Evolutionary conservation across 768 basidiomycete genomes (phyloP).

Genomic region (Mycena leptocephala): DNA sequence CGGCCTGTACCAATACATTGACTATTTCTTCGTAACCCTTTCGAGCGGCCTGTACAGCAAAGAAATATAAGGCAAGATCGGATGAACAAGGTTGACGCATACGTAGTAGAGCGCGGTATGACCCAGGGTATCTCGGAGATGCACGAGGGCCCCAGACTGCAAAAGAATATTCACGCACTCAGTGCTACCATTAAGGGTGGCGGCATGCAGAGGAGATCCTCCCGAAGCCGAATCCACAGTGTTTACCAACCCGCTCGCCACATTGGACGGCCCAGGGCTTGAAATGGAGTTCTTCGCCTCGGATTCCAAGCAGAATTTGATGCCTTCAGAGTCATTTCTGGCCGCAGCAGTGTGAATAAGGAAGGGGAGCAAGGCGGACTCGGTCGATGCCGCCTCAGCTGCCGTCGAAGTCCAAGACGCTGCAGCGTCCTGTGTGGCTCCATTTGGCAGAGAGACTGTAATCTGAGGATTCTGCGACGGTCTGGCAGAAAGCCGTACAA

Average conservation of each 20-base stretch:
- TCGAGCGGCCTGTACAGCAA: conserved; percentile 79
- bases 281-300: conserved; percentile 44
- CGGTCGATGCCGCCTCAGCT: conserved; percentile 79
- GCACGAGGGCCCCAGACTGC: conserved; percentile 85
- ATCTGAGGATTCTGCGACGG: conserved; percentile 54
- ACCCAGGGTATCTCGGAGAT: conserved; percentile 84
- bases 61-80: conserved; percentile 2
- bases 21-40: conserved; percentile 77
- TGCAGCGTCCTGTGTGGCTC: conserved; percentile 59
- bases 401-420: conserved; percentile 88
- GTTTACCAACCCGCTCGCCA: conserved; percentile 82
- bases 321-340: conserved; percentile 74
- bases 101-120: conserved; percentile 92
- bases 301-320: conserved; percentile 72
- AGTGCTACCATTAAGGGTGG: conserved; percentile 77
- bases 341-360: conserved; percentile 87
- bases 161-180: conserved; percentile 68
- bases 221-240: conserved; percentile 80
- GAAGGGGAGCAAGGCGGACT: conserved; percentile 82
- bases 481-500: conserved; percentile 73
- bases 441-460: conserved; percentile 56
- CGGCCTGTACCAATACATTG: conserved; percentile 77
- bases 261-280: conserved; percentile 45
- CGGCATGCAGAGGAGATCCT: conserved; percentile 85
- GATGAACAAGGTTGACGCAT: conserved; percentile 41